Evolutionary conservation across 2,329 filamentous ascomycete species (phyloP).

Genomic region (Lojkania enalia): DNA sequence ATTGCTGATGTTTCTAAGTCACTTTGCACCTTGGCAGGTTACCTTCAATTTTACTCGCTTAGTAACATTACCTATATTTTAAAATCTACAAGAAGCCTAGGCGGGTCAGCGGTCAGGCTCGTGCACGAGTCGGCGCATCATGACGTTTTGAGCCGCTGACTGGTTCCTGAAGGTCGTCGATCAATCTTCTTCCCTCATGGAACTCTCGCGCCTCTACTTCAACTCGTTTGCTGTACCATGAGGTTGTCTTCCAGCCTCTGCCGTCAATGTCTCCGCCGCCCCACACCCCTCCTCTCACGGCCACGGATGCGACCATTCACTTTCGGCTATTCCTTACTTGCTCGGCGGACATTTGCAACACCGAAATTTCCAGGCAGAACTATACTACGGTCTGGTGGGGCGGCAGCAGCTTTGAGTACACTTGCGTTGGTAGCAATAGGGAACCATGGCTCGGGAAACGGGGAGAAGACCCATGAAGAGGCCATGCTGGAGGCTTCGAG

Average conservation of each 20-base stretch:
- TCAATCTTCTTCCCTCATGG: constrained; percentile 22
- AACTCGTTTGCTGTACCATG: constrained; percentile 47
- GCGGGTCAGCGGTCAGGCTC: not conserved
- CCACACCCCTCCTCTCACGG: constrained; percentile 21
- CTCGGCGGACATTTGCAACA: constrained; percentile 40
- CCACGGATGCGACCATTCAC: constrained; percentile 27
- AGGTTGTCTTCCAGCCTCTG: constrained; percentile 53
- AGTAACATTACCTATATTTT: too few relatives aligned
- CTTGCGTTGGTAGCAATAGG: constrained; percentile 63
- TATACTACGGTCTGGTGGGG: constrained; percentile 38
- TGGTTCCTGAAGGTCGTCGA: constrained; percentile 8
- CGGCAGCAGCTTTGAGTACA: constrained; percentile 53
- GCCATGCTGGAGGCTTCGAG: constrained; percentile 86
- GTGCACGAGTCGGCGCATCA: not conserved
- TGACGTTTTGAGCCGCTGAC: constrained; percentile 16
- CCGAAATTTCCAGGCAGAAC: constrained; percentile 38
- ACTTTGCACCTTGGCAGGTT: too few relatives aligned
- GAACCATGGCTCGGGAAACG: constrained; percentile 51
- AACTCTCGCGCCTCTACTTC: constrained; percentile 22
- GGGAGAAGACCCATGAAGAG: constrained; percentile 71
- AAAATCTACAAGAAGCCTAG: too few relatives aligned
- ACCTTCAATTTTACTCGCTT: too few relatives aligned
- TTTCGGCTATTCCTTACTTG: constrained; percentile 26
- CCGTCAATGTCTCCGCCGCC: constrained; percentile 51
- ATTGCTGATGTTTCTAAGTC: too few relatives aligned